phyloP scores from a whole-genome alignment of 1,139 yeast species.

The Ogataea hybrid region DNA sequence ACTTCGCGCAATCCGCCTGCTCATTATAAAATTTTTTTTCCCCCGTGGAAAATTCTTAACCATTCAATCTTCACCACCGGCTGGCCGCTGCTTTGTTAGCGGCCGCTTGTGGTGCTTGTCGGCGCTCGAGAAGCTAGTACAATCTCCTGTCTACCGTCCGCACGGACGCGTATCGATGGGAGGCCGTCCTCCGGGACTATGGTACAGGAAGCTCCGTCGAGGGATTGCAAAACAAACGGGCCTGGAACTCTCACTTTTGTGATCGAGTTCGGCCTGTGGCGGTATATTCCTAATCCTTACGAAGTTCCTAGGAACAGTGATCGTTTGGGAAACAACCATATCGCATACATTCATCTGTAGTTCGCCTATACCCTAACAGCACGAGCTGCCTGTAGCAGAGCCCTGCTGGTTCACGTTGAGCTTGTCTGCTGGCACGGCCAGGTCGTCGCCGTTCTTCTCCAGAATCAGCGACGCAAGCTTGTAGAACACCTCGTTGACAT shows the following conservation, averaged over 20 bases:
- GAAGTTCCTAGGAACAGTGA: slow-evolving; percentile 73
- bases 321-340: slow-evolving; percentile 92
- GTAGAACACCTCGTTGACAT: slow-evolving; percentile 89
- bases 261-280: slow-evolving; percentile 47
- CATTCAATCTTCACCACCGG: slow-evolving; percentile 28
- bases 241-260: slow-evolving; percentile 58
- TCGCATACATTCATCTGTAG: slow-evolving; percentile 55
- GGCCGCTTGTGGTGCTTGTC: slow-evolving; percentile 27
- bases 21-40: slow-evolving; percentile 17
- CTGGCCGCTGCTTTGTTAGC: slow-evolving; percentile 17
- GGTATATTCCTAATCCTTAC: slow-evolving; percentile 94
- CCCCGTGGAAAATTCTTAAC: slow-evolving; percentile 4
- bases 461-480: slow-evolving; percentile 87
- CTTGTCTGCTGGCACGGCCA: slow-evolving; percentile 31
- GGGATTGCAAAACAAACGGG: slow-evolving; percentile 61
- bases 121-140: slow-evolving; percentile 39
- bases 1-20: slow-evolving; percentile 31
- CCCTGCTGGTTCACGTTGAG: slow-evolving; percentile 45
- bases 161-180: slow-evolving; percentile 23
- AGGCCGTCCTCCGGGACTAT: slow-evolving; percentile 22
- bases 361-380: slow-evolving; percentile 23
- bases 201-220: slow-evolving; percentile 83
- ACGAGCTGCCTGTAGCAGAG: slow-evolving; percentile 22
- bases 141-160: slow-evolving; percentile 23
- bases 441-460: slow-evolving; percentile 61